Base-by-base conservation (phyloP, 2,329 filamentous ascomycete genomes). In the Cylindrodendrum hubeiense region DNA sequence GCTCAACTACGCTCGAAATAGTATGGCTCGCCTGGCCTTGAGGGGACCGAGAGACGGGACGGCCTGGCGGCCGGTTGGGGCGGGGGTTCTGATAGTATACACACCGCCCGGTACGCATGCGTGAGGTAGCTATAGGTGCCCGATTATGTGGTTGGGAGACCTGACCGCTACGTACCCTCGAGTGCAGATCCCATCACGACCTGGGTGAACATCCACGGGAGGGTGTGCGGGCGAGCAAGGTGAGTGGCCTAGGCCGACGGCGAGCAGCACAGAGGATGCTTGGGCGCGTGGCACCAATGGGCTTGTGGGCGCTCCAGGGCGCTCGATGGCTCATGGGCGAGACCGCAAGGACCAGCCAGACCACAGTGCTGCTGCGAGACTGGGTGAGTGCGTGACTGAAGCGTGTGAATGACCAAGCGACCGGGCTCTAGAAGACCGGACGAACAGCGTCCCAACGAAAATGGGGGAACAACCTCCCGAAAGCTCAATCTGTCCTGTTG, bases 251-350 rank as follows among this genome's bases (percentile, higher is more conserved):
- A 33, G 22, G 30, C 34, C 5, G 26, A 60, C 53, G 22, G 53
- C 46, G 54, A 54, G 30, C 64, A 57, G 63, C 15, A 57, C 63
- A 53, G 44, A 49, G 57, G 46, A 55, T 61, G 63, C 55, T 60
- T 39, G 60, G 62, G 56, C 70, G 71, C 72, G 72, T 74, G 72
- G 72, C 72, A 71, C 71, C 72, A 71, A 66, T 75, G 63, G 71
- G 51, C 71, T 64, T 57, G 64, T 66, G 64, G 61, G 26, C 52
- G 34, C 24, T 49, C 46, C 10, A 57, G n/a, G 28, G 26, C 47
- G 47, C 47, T 50, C 26, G 10, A 33, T 50, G 50, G 33, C 50
- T 43, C 34, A 53, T 43, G 47, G 62, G 41, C 55, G 58, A 68
- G 60, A 54, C 69, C 60, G 62, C 60, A 53, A 30, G 43, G 43